Conservation (phyloP, 2,329 filamentous ascomycete genomes). For the Hortaea werneckii region DNA sequence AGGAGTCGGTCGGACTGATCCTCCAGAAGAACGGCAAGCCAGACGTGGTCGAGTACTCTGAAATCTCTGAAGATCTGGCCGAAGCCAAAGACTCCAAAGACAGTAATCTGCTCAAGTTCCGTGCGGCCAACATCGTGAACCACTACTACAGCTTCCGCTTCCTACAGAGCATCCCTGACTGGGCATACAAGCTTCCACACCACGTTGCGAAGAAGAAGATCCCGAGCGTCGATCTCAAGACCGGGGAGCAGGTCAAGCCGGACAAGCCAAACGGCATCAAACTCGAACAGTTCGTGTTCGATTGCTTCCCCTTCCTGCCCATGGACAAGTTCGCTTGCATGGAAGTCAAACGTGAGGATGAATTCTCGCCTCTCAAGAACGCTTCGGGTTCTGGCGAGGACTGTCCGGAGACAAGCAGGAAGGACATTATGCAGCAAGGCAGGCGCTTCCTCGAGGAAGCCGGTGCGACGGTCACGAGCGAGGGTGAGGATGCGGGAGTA, state of each 20-base stretch:
- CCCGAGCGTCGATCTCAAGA: constrained; percentile 58
- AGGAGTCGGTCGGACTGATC: constrained; percentile 91
- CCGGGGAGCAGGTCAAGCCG: constrained; percentile 74
- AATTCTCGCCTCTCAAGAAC: constrained; percentile 98
- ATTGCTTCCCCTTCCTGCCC: constrained; percentile 83
- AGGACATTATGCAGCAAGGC: constrained; percentile 83
- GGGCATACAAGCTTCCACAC: constrained; percentile 78
- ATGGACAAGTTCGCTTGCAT: constrained; percentile 88
- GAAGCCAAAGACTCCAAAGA: constrained; percentile 70
- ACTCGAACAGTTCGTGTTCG: constrained; percentile 97
- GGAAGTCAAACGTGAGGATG: constrained; percentile 92
- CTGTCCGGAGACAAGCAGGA: constrained; percentile 84
- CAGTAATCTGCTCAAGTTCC: constrained; percentile 77
- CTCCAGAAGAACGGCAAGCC: constrained; percentile 91
- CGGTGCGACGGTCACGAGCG: constrained; percentile 63
- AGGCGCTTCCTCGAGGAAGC: constrained; percentile 73
- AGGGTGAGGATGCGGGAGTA: constrained; percentile 55
- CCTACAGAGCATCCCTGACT: constrained; percentile 79
- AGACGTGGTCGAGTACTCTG: constrained; percentile 96
- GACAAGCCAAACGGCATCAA: constrained; percentile 97
- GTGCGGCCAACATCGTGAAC: constrained; percentile 98
- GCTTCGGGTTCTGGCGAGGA: constrained; percentile 76
- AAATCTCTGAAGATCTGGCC: constrained; percentile 82
- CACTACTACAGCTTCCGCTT: constrained; percentile 98
- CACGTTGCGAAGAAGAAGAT: constrained; percentile 99